A percentile compares a stretch with the other conserved stretches of the same genome.
Evolutionary conservation across 2,329 filamentous ascomycete species (phyloP).

Genomic region (Aspergillus sp.): DNA sequence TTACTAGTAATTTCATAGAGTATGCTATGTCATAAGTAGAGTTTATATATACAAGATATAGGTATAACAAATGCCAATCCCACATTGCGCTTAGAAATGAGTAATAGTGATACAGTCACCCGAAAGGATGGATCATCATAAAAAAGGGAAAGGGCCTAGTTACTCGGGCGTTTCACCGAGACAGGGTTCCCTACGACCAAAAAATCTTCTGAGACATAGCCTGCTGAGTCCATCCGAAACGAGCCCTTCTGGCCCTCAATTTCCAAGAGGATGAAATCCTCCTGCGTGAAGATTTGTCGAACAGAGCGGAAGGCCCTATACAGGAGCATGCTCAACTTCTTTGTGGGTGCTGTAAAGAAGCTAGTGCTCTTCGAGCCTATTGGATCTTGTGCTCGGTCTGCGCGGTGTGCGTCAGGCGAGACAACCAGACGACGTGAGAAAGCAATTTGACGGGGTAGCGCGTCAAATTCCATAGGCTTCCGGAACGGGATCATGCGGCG

Average conservation of each 20-base stretch:
- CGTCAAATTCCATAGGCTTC: slow-evolving; percentile 35
- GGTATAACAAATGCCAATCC: not conserved
- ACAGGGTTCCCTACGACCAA: slow-evolving; percentile 33
- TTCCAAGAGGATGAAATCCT: slow-evolving; percentile 41
- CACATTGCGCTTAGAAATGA: not conserved
- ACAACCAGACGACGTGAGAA: slow-evolving; percentile 35
- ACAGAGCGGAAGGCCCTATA: slow-evolving; percentile 36
- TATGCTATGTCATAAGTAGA: not conserved
- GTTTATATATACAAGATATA: not conserved
- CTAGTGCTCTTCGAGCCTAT: slow-evolving; percentile 14
- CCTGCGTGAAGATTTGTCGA: slow-evolving; percentile 40
- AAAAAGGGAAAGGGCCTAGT: not conserved
- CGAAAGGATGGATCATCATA: not conserved
- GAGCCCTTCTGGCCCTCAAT: slow-evolving; percentile 35
- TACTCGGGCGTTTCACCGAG: slow-evolving; percentile 9
- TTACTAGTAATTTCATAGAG: not conserved
- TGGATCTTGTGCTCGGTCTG: not conserved
- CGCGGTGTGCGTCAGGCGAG: slow-evolving; percentile 24
- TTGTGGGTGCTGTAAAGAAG: slow-evolving; percentile 36
- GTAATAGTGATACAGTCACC: slow-evolving; percentile 5
- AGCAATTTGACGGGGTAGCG: slow-evolving; percentile 33
- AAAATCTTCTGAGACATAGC: slow-evolving; percentile 36
- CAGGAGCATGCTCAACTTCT: slow-evolving; percentile 28
- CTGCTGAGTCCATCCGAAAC: slow-evolving; percentile 40
- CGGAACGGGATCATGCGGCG: slow-evolving; percentile 39